Evolutionary conservation across 192 early-diverging fungal genomes (phyloP), one percentile per base, ranked within the genome.

Genomic region (Backusella psychrophila): DNA sequence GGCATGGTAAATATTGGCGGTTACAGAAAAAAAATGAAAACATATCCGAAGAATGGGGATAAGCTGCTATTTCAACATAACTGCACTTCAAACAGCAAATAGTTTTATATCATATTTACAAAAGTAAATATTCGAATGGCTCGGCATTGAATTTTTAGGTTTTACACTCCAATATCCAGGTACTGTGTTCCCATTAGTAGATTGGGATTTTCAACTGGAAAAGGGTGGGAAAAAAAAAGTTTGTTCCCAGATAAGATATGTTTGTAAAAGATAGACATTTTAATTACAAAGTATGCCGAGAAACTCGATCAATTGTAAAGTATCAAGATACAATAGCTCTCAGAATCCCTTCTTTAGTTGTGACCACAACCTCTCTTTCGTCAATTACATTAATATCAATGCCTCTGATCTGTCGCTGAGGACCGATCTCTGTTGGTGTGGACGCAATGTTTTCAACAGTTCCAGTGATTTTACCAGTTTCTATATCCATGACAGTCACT

Each of bases 311-410:
- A 49, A 49, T 56, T 63, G 26, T 11, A 63, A 63, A 29, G 9
- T 63, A 19, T 71, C 49, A 71, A 17, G 35, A 46, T 49, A 71
- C 70, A 71, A 52, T 14, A 74, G 77, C 71, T 81, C 86, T 66
- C 26, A 82, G 44, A 44, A 82, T 26, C 0, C 80, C 80, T 71
- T 82, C 76, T 49, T 73, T 67, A 29, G 69, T 75, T 6, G 80
- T 82, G 4, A 82, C 77, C 33, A 82, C 80, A 23, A 82, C 71
- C 59, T 82, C 75, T 19, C 63, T 49, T 23, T 77, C 80, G 6
- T 59, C 76, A 26, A 82, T 75, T 14, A 82, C 77, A 39, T 78
- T 78, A 12, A 82, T 69, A 71, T 82, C 80, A 38, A 82, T 78
- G 23, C 80, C 80, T 35, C 77, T 70, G 5, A 77, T 33, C 6